Percentiles rank a stretch among this genome's conserved stretches.
Conservation (phyloP, 257 asterid genomes). For the Solanum tarapatanum region DNA sequence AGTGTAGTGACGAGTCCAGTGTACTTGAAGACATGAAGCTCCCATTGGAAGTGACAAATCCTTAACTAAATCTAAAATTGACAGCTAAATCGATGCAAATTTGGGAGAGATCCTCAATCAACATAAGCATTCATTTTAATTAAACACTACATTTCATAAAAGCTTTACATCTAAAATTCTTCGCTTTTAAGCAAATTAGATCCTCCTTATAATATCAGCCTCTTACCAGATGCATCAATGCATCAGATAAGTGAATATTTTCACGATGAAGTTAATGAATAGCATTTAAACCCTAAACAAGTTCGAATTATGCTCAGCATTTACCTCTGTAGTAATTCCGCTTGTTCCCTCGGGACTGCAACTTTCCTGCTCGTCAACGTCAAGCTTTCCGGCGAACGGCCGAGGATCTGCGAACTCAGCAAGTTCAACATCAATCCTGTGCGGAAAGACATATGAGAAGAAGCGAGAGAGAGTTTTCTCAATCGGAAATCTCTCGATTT, state of each 20-base stretch:
- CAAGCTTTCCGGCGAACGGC: constrained; percentile 1
- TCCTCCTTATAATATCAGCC: not conserved
- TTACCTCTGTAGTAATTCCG: constrained; percentile 11
- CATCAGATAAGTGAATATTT: not conserved
- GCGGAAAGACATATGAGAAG: constrained; percentile 66
- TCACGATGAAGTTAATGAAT: not conserved
- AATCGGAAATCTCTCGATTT: constrained; percentile 45
- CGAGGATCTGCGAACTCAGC: constrained; percentile 7
- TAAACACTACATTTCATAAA: not conserved
- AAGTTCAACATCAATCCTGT: constrained; percentile 16
- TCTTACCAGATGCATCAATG: not conserved
- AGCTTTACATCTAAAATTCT: not conserved
- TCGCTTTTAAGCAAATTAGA: not conserved
- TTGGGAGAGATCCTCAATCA: not conserved
- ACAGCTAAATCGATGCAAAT: not conserved
- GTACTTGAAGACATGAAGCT: not conserved
- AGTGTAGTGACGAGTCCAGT: not conserved
- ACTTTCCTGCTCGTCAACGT: not conserved
- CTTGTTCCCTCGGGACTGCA: not conserved
- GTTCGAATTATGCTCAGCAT: not conserved
- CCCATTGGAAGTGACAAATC: not conserved
- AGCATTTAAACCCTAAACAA: not conserved
- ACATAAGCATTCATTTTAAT: not conserved
- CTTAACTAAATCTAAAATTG: not conserved
- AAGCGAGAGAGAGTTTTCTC: constrained; percentile 58